phyloP scores from a whole-genome alignment of 768 basidiomycete species.

The Leccinum pellstonianum region DNA sequence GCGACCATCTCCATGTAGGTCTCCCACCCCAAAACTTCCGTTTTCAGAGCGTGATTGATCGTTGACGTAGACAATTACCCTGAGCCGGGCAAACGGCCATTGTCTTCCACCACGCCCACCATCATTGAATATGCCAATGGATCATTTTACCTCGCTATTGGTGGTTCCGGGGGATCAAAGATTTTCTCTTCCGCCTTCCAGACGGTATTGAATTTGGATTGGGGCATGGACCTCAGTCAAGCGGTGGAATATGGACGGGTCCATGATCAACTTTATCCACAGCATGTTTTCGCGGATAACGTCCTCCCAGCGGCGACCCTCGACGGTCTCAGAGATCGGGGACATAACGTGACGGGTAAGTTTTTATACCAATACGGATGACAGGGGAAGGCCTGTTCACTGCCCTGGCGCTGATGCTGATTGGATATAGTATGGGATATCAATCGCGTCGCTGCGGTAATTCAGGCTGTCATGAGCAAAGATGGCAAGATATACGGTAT shows the following conservation, averaged over 20 bases:
- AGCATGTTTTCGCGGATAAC: conserved; percentile 56
- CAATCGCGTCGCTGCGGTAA: conserved; percentile 69
- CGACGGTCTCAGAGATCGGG: conserved; percentile 51
- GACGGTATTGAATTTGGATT: conserved; percentile 68
- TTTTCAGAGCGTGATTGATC: conserved; percentile 2
- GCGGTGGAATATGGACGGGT: conserved; percentile 85
- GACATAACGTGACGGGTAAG: conserved; percentile 72
- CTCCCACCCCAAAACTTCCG: neutral
- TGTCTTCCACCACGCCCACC: conserved; percentile 81
- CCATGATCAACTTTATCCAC: conserved; percentile 85
- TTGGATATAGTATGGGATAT: conserved; percentile 53
- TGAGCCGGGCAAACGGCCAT: conserved; percentile 80
- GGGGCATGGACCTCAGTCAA: conserved; percentile 74
- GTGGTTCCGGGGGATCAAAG: conserved; percentile 84
- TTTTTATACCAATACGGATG: neutral
- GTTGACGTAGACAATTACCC: conserved; percentile 76
- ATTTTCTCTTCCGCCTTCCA: conserved; percentile 84
- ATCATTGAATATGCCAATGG: conserved; percentile 80
- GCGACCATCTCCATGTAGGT: conserved; percentile 75
- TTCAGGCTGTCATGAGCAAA: conserved; percentile 59
- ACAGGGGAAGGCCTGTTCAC: neutral
- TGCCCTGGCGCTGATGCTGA: neutral
- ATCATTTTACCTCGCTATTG: conserved; percentile 68
- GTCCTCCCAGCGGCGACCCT: conserved; percentile 58
- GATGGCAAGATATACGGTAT: conserved; percentile 64